Base-by-base conservation (phyloP, 2,329 filamentous ascomycete species). In the Phyllosticta citriasiana region DNA sequence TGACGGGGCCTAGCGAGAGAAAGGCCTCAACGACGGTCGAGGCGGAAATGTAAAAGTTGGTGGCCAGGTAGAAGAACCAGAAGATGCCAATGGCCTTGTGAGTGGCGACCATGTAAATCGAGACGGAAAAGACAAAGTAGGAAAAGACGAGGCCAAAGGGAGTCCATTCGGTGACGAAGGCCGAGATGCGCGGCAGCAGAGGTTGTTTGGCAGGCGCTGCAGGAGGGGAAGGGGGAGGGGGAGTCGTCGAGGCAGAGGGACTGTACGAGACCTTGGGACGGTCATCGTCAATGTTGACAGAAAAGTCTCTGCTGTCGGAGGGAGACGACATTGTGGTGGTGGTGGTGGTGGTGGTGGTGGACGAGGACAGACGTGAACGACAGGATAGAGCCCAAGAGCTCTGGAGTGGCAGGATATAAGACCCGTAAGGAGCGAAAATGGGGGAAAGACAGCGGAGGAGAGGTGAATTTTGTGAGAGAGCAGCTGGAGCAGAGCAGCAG, bases 11-110 rank as follows among this genome's bases (percentile, higher is more conserved):
- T 22, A 77, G 69, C 59, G 71, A 73, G 66, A 76, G 70, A 57
- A 76, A 71, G 4, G 75, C 73, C 63, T 78, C 76, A 14, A 78
- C 61, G 19, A 77, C 76, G 25, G 74, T 77, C 9, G 70, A 67
- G 22, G 69, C 70, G n/a, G 75, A 76, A 33, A 77, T 77, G 66
- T 77, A 77, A 60, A 74, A 76, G 65, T 78, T 78, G 50, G 74
- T 76, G 33, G 70, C 71, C 65, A 77, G 70, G 66, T 77, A 78
- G 55, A 77, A 67, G 65, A 77, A 77, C 75, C 75, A 78, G 65
- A 78, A 78, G 22, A 77, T 66, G 40, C 72, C 69, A 25, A 75
- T 74, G 52, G 73, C 60, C 24, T 65, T 62, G 14, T 72, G 66
- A 51, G 70, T 72, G 60, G 70, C 72, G 59, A 76, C 72, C 68